Percentiles rank a stretch among this genome's conserved stretches.
These are phyloP conservation scores for Klebsormidium nitens DNA, from an alignment of 139 green algal genomes.

Conservation along the genomic window DNA sequence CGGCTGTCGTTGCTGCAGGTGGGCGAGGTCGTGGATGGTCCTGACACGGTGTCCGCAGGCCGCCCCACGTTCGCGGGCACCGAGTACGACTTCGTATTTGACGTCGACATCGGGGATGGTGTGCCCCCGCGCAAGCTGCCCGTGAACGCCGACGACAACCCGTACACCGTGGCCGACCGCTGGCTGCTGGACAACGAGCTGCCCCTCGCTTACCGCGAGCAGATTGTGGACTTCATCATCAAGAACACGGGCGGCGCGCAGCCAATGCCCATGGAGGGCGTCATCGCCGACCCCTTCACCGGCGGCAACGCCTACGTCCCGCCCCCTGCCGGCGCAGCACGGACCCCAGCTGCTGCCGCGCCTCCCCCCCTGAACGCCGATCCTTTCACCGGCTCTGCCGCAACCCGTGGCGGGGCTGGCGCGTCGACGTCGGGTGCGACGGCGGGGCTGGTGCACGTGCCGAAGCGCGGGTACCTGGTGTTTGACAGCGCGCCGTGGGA, in stretches of 20 bases:
- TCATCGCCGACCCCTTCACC: constrained; percentile 60
- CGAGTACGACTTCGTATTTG: constrained; percentile 73
- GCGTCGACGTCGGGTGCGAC: no score
- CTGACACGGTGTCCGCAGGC: constrained; percentile 6
- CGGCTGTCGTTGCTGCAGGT: constrained; percentile 51
- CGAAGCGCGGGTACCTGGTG: constrained; percentile 32
- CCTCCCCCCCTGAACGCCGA: no score
- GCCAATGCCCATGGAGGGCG: neutral
- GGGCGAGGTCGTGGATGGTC: constrained; percentile 72
- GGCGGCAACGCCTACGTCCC: constrained; percentile 43
- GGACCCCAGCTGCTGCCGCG: no score
- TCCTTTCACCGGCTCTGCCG: no score
- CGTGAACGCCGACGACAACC: constrained; percentile 83
- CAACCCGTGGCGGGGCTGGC: no score
- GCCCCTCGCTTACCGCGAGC: constrained; percentile 60
- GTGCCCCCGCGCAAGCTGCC: constrained; percentile 67
- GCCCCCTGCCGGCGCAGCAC: neutral
- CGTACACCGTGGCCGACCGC: constrained; percentile 80
- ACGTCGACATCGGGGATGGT: constrained; percentile 84
- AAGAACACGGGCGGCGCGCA: constrained; percentile 63
- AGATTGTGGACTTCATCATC: constrained; percentile 87
- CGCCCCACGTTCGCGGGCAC: constrained; percentile 14
- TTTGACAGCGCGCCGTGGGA: constrained; percentile 38
- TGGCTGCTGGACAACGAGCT: constrained; percentile 77
- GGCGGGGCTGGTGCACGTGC: no score